phyloP scores from a whole-genome alignment of 2,329 filamentous ascomycete species.

The Penicillium decumbens region DNA sequence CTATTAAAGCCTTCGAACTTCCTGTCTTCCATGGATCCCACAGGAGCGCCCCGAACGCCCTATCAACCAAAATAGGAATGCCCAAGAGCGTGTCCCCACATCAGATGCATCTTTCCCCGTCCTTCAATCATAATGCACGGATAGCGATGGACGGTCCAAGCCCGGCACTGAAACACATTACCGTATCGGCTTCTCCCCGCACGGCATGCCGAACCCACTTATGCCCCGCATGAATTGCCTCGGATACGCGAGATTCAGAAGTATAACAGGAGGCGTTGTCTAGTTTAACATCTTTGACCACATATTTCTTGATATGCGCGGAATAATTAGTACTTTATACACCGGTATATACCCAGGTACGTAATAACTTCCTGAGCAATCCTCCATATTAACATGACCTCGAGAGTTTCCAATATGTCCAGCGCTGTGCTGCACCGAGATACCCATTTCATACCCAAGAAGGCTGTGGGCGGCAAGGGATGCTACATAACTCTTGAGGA shows the following conservation, averaged over 20 bases:
- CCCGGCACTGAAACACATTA: constrained; percentile 24
- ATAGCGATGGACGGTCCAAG: constrained; percentile 1
- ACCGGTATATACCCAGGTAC: not conserved
- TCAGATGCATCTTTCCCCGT: not conserved
- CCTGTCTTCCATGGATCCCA: no score
- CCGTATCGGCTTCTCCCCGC: constrained; percentile 24
- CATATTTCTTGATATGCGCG: not conserved
- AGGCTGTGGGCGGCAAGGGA: constrained; percentile 48
- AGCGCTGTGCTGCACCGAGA: constrained; percentile 51
- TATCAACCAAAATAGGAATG: not conserved
- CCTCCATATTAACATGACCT: not conserved
- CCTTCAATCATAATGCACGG: constrained; percentile 5
- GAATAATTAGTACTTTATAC: no score
- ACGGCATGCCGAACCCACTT: constrained; percentile 30
- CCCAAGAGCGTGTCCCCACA: not conserved
- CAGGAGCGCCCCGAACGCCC: no score
- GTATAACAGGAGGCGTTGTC: not conserved
- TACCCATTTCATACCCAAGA: constrained; percentile 45
- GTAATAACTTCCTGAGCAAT: not conserved
- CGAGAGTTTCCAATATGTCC: constrained; percentile 1
- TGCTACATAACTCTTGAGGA: constrained; percentile 51
- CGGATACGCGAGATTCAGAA: constrained; percentile 4
- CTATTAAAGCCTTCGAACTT: no score
- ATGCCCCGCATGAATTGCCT: constrained; percentile 20
- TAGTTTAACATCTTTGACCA: not conserved